Conservation (phyloP, 495 filamentous ascomycete species). For the Echria macrotheca region DNA sequence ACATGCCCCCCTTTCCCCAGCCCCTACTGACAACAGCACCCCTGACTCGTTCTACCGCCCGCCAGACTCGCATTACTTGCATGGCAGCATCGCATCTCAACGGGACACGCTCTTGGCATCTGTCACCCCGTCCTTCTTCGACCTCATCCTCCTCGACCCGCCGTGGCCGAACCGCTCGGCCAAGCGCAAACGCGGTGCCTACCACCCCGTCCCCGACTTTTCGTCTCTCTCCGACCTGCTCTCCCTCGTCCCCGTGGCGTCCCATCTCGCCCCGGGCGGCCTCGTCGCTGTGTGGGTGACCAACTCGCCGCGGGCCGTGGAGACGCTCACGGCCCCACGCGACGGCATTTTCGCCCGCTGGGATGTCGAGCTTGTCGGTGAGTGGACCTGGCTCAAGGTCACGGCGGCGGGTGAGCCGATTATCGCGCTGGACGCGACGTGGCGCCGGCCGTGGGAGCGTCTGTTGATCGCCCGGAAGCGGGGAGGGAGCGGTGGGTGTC, state of each 20-base stretch:
- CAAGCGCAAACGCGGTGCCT: constrained; percentile 53
- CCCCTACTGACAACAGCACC: background rate
- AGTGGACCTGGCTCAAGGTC: constrained; percentile 91
- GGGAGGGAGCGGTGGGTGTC: constrained; percentile 2
- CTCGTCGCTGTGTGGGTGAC: constrained; percentile 83
- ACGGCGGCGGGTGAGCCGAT: constrained; percentile 67
- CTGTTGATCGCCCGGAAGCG: constrained; percentile 60
- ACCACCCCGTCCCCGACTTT: constrained; percentile 48
- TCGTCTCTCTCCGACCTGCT: constrained; percentile 41
- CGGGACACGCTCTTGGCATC: constrained; percentile 27
- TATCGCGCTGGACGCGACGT: constrained; percentile 58
- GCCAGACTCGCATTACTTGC: constrained; percentile 29
- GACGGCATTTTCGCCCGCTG: constrained; percentile 53
- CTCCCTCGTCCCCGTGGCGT: constrained; percentile 46
- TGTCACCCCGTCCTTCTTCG: constrained; percentile 47
- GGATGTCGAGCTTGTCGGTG: constrained; percentile 62
- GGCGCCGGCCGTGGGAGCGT: constrained; percentile 84
- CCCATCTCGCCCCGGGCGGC: constrained; percentile 49
- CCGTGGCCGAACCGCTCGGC: constrained; percentile 94
- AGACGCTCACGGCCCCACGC: constrained; percentile 46
- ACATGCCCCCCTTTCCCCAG: background rate
- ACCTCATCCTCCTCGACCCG: constrained; percentile 82
- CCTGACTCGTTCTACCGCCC: constrained; percentile 21
- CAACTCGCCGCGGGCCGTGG: constrained; percentile 60
- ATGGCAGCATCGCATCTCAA: constrained; percentile 36